Evolutionary conservation across 1,139 yeast species (phyloP).

Genomic region (Scheffersomyces titani): DNA sequence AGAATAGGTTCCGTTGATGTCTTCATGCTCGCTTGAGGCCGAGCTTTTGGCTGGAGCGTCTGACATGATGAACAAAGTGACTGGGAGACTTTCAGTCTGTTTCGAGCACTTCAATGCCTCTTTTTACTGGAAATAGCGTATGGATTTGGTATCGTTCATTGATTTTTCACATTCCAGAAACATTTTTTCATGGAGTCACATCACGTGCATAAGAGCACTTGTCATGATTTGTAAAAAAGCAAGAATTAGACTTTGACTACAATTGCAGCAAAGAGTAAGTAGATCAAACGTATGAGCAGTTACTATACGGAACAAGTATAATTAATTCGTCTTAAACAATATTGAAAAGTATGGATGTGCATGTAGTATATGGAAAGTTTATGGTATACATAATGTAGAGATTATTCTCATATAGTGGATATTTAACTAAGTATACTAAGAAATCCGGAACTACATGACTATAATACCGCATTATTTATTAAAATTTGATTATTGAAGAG

Average conservation of each 20-base stretch:
- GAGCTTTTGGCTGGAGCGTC: background rate
- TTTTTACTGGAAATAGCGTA: background rate
- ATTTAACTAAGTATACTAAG: no score
- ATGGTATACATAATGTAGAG: no score
- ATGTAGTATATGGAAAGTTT: no score
- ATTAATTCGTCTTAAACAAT: no score
- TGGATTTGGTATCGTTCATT: background rate
- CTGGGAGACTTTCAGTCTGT: background rate
- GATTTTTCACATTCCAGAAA: background rate
- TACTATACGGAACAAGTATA: no score
- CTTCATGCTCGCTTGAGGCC: background rate
- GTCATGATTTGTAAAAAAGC: no score
- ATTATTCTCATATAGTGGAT: background rate
- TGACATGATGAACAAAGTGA: background rate
- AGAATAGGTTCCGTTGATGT: slow-evolving; percentile 17
- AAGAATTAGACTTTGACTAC: no score
- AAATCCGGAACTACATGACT: background rate
- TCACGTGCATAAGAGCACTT: background rate
- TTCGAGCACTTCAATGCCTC: background rate
- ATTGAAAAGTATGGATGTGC: no score
- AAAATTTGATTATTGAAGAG: background rate
- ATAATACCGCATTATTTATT: background rate
- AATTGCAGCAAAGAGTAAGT: no score
- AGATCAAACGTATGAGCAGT: no score
- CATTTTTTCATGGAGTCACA: background rate